Conservation (phyloP, 306 rosid species). For the Quercus bicolor region DNA sequence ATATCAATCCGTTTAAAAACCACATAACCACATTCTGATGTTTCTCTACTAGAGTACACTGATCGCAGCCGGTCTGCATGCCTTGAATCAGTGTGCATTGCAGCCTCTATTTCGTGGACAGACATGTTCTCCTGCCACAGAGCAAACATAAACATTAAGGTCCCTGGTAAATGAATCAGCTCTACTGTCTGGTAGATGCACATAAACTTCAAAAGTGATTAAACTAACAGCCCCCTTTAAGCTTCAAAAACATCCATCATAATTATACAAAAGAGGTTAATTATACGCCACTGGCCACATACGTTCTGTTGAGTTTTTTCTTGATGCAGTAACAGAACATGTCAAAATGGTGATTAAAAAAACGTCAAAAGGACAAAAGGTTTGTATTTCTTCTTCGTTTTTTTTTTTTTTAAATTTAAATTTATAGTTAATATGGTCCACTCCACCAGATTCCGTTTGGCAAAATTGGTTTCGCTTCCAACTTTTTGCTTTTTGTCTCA, state of each 20-base stretch:
- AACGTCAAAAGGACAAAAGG: neutral
- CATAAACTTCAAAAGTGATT: neutral
- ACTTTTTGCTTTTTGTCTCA: too few species aligned
- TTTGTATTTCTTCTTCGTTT: neutral
- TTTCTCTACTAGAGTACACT: conserved; percentile 63
- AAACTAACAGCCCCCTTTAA: neutral
- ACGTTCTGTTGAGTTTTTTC: neutral
- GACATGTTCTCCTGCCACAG: conserved; percentile 74
- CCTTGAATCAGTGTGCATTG: conserved; percentile 88
- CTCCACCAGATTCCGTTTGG: neutral
- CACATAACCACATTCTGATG: conserved; percentile 44
- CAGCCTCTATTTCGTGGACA: conserved; percentile 67
- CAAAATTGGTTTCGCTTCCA: too few species aligned
- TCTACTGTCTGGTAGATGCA: neutral
- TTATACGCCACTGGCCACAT: neutral
- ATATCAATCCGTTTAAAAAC: conserved; percentile 70
- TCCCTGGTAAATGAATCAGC: neutral
- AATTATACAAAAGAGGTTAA: neutral
- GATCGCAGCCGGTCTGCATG: conserved; percentile 86
- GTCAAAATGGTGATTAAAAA: neutral
- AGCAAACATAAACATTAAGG: neutral
- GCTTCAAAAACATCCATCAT: neutral
- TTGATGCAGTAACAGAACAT: neutral
- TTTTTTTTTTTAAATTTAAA: neutral
- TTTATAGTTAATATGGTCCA: neutral